phyloP scores from a whole-genome alignment of 805 yeast genomes.

The Candida berthetii region DNA sequence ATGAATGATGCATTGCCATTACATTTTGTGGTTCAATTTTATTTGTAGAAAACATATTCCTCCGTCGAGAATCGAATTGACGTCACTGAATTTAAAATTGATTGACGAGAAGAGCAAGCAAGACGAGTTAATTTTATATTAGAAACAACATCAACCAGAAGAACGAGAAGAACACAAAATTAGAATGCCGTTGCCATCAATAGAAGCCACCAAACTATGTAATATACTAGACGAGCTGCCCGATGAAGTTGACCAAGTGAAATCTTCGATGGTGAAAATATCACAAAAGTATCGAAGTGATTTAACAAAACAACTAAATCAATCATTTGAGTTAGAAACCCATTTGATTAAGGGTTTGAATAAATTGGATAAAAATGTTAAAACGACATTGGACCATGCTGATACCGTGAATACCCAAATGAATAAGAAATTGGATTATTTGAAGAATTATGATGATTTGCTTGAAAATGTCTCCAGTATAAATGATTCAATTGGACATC shows the following conservation, averaged over 20 bases:
- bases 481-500: conserved; percentile 5
- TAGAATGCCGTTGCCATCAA: conserved; percentile 6
- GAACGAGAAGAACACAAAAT: no score
- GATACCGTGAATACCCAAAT: conserved; percentile 5
- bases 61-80: no score
- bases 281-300: conserved; percentile 1
- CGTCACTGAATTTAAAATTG: no score
- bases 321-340: neutral
- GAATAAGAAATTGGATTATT: conserved; percentile 8
- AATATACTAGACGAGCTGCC: conserved; percentile 4
- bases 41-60: no score
- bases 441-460: conserved; percentile 4
- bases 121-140: no score
- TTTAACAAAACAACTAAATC: conserved; percentile 1
- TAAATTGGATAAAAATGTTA: conserved; percentile 2
- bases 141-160: no score
- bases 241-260: conserved; percentile 4
- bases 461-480: conserved; percentile 4
- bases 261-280: neutral
- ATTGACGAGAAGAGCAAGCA: no score
- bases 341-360: conserved; percentile 1
- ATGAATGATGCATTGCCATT: no score
- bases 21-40: no score
- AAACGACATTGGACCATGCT: conserved; percentile 1
- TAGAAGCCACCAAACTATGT: conserved; percentile 7